Percentiles rank a stretch among this genome's conserved stretches.
Conservation (phyloP, 345 rosid genomes). For the Durio zibethinus region DNA sequence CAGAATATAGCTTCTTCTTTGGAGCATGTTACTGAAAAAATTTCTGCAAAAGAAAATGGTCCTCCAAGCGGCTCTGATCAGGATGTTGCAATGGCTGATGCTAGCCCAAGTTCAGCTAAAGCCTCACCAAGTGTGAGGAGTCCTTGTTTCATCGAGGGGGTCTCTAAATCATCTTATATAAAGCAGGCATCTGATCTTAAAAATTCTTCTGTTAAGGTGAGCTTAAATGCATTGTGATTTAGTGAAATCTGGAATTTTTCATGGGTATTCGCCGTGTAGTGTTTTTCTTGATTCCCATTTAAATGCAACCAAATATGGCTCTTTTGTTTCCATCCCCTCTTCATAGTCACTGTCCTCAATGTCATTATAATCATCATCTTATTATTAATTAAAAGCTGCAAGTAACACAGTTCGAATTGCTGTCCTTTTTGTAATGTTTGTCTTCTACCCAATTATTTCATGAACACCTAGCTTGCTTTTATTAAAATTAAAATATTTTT, state of each 20-base stretch:
- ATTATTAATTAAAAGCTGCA: neutral
- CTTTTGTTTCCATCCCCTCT: neutral
- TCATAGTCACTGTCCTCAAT: neutral
- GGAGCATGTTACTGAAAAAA: conserved; percentile 77
- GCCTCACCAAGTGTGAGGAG: conserved; percentile 60
- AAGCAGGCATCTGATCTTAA: conserved; percentile 88
- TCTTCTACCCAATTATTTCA: neutral
- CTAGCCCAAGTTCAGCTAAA: conserved; percentile 68
- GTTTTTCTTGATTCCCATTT: neutral
- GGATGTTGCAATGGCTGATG: conserved; percentile 94
- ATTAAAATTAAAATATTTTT: neutral
- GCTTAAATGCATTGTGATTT: conserved; percentile 16
- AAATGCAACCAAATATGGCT: neutral
- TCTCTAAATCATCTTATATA: conserved; percentile 79
- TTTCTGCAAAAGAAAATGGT: conserved; percentile 84
- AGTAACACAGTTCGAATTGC: neutral
- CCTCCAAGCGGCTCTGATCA: conserved; percentile 64
- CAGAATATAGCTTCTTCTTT: conserved; percentile 74
- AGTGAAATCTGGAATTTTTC: too few species aligned
- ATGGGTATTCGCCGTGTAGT: neutral
- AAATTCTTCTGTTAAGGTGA: conserved; percentile 91
- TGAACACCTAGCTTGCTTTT: neutral
- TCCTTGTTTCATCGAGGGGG: conserved; percentile 80
- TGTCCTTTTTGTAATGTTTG: neutral
- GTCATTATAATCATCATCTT: neutral